Evolutionary conservation across 345 rosid genomes (phyloP).

Genomic region (Draba incana): DNA sequence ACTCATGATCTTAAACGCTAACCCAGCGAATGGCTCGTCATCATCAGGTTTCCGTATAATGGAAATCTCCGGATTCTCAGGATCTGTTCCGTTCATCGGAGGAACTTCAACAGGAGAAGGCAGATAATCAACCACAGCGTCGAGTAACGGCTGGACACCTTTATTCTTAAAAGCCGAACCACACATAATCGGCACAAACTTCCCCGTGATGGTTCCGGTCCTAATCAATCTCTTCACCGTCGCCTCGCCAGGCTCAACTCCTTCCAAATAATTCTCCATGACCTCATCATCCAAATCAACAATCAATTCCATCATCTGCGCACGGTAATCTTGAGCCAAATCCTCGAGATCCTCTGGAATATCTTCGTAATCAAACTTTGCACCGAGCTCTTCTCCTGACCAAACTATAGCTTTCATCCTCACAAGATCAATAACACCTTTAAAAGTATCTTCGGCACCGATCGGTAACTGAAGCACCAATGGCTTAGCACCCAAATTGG

Average conservation of each 20-base stretch:
- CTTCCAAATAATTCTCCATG: constrained; percentile 94
- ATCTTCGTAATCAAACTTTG: constrained; percentile 75
- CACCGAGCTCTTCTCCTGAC: constrained; percentile 98
- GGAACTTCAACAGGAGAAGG: constrained; percentile 93
- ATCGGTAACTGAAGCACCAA: constrained; percentile 84
- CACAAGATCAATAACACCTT: constrained; percentile 86
- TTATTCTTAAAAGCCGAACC: constrained; percentile 97
- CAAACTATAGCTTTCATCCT: constrained; percentile 87
- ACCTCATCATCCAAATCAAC: constrained; percentile 87
- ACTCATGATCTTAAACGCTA: constrained; percentile 98
- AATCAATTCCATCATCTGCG: constrained; percentile 66
- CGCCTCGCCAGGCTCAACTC: constrained; percentile 88
- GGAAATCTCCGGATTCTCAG: constrained; percentile 73
- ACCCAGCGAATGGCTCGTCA: constrained; percentile 83
- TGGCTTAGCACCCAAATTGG: constrained; percentile 95
- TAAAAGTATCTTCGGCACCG: constrained; percentile 83
- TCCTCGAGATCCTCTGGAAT: constrained; percentile 84
- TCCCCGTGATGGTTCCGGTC: constrained; percentile 71
- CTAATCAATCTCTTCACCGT: constrained; percentile 75
- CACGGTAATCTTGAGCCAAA: constrained; percentile 71
- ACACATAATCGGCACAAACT: constrained; percentile 84
- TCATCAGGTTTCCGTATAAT: constrained; percentile 68
- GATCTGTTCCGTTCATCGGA: constrained; percentile 88
- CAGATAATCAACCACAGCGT: constrained; percentile 89
- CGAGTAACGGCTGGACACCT: constrained; percentile 95